Evolutionary conservation across 208 protist genomes (phyloP).

Genomic region (Trypanosoma rangeli): DNA sequence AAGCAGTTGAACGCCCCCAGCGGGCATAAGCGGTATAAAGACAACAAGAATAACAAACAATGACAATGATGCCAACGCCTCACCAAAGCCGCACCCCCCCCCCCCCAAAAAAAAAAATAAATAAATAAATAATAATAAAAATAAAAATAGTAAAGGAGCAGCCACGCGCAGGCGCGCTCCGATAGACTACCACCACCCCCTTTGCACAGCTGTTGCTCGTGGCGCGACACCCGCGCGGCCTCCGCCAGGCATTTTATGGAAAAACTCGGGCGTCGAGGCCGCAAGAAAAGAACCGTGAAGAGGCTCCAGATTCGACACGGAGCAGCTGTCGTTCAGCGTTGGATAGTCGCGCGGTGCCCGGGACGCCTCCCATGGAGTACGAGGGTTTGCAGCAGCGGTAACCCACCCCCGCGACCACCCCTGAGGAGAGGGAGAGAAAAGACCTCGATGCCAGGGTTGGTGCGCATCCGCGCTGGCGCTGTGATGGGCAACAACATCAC

Average conservation of each 20-base stretch:
- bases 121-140: conserved; percentile 5
- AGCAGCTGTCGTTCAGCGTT: not conserved
- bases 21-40: no score
- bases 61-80: not conserved
- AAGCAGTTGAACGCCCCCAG: not conserved
- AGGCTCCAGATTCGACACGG: not conserved
- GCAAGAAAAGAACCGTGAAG: not conserved
- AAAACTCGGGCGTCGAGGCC: not conserved
- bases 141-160: conserved; percentile 15
- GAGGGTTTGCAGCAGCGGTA: not conserved
- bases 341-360: not conserved
- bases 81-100: not conserved
- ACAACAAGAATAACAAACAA: conserved; percentile 28
- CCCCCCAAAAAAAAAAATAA: conserved; percentile 1
- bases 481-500: not conserved
- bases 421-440: not conserved
- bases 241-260: not conserved
- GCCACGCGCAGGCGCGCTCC: not conserved
- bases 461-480: not conserved
- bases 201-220: conserved; percentile 5
- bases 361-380: not conserved
- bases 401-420: not conserved
- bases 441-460: not conserved
- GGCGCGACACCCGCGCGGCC: not conserved
- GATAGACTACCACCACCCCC: conserved; percentile 16